Evolutionary conservation across 1,139 yeast species (phyloP).

Genomic region (Ogataea hybrid): DNA sequence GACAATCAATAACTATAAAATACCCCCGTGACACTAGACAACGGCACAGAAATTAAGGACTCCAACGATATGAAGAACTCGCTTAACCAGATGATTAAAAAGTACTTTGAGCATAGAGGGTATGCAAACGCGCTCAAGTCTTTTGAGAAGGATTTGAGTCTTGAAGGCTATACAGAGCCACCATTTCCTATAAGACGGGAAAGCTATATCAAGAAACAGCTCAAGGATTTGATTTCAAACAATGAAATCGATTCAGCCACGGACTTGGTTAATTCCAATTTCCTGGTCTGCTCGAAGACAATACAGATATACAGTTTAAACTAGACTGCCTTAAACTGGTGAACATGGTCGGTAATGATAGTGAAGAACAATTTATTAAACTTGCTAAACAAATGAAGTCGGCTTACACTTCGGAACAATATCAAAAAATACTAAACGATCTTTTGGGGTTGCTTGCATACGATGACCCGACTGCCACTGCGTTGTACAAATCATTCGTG

Average conservation of each 20-base stretch:
- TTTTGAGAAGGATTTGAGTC: slow-evolving; percentile 48
- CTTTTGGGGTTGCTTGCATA: slow-evolving; percentile 53
- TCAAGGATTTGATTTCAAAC: slow-evolving; percentile 13
- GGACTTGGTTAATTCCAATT: slow-evolving; percentile 18
- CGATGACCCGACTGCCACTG: slow-evolving; percentile 40
- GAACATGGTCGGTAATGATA: slow-evolving; percentile 36
- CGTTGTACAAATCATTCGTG: slow-evolving; percentile 36
- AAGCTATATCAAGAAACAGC: slow-evolving; percentile 14
- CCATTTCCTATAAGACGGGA: not conserved
- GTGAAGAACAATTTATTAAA: slow-evolving; percentile 38
- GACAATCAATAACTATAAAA: slow-evolving; percentile 12
- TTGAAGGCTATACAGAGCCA: slow-evolving; percentile 9
- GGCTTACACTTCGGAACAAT: slow-evolving; percentile 34
- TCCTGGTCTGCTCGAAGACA: slow-evolving; percentile 43
- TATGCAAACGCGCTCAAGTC: slow-evolving; percentile 65
- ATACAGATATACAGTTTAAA: slow-evolving; percentile 49
- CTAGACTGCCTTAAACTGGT: slow-evolving; percentile 52
- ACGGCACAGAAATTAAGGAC: slow-evolving; percentile 13
- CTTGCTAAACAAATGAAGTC: slow-evolving; percentile 48
- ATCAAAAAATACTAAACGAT: slow-evolving; percentile 35
- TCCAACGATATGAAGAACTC: slow-evolving; percentile 39
- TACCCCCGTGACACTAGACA: slow-evolving; percentile 14
- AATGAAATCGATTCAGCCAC: slow-evolving; percentile 22
- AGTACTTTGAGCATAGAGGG: slow-evolving; percentile 74
- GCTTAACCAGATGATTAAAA: slow-evolving; percentile 58